Base-by-base conservation (phyloP, 192 early-diverging fungal genomes). In the Gonapodya sp. region DNA sequence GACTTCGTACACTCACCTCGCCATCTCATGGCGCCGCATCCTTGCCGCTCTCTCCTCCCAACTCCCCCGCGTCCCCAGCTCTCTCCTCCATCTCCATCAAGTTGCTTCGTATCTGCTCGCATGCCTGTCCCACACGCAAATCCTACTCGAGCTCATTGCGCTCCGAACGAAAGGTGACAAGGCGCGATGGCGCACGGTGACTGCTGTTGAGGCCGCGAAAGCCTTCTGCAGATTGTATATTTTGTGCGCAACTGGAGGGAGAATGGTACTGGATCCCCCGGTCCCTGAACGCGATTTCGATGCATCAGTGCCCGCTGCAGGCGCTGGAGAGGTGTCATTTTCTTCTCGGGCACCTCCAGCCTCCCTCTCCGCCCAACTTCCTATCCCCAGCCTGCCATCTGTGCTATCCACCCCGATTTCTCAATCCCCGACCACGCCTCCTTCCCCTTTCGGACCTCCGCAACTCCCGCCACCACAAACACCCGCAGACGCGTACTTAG, bases 201-300 rank as follows among this genome's bases (percentile, higher is more conserved):
- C 34, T 2, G 75, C 75, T 16, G 2, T 77, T 33, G 75, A 77
- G 75, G 75, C 8, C 75, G 34, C 34, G 18, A 77, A 77, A 33
- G 75, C 75, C 31, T 16, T 8, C 75, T 34, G 18, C 8, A 16
- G 75, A 34, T 34, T 77, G 75, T 34, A 77, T 33, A 77, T 77
- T 16, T 31, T 77, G 30, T 32, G 2, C 75, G 30, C 18, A 33
- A 16, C 75, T 2, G 75, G 75, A 16, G 8, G 31, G 18, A 16
- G 75, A 14, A 77, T 77, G 75, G 75, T 77, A 33, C 75, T 77
- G 8, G 18, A 18, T 18, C 75, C 75, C 18, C 75, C 75, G 8
- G 30, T 77, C 18, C 75, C 75, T 33, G 75, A 32, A 33, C 75
- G 75, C 8, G 75, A 77, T 33, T 77, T 31, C 75, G 75, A 77